Conservation (phyloP, 1,284 basidiomycete genomes). For the Sporisorium graminicola region DNA sequence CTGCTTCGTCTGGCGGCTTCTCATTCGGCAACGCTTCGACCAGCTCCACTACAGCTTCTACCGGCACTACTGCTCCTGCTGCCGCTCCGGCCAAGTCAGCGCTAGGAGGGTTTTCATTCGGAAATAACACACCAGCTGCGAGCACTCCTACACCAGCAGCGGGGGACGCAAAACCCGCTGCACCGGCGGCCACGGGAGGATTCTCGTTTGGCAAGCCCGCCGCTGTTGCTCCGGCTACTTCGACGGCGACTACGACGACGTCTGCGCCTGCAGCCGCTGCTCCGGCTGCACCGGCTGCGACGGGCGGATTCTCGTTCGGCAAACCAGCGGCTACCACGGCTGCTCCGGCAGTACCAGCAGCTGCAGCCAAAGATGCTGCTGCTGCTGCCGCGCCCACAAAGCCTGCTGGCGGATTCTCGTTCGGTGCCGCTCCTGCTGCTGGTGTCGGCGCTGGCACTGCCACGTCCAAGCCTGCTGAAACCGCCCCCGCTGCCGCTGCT, state of each 20-base stretch:
- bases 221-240: constrained; percentile 23
- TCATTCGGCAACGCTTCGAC: constrained; percentile 24
- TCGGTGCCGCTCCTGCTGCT: constrained; percentile 13
- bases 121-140: constrained; percentile 3
- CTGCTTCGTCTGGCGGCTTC: constrained; percentile 29
- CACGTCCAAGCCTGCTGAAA: constrained; percentile 49
- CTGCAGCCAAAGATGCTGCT: constrained; percentile 7
- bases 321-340: constrained; percentile 36
- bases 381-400: constrained; percentile 54
- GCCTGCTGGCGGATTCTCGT: constrained; percentile 39
- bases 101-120: constrained; percentile 36
- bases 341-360: constrained; percentile 19
- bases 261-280: constrained; percentile 10
- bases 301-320: constrained; percentile 48
- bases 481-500: constrained; percentile 29
- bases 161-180: constrained; percentile 24
- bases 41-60: constrained; percentile 25
- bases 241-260: constrained; percentile 4
- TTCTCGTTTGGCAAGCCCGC: constrained; percentile 42
- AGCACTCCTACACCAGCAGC: constrained; percentile 40
- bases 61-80: constrained; percentile 27
- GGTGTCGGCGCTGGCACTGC: too few relatives aligned
- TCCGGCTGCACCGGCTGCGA: neutral
- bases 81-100: constrained; percentile 50
- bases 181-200: constrained; percentile 54